These are phyloP conservation scores for Filosporella fistucella DNA, from an alignment of 495 filamentous ascomycete genomes.

Conservation along the genomic window DNA sequence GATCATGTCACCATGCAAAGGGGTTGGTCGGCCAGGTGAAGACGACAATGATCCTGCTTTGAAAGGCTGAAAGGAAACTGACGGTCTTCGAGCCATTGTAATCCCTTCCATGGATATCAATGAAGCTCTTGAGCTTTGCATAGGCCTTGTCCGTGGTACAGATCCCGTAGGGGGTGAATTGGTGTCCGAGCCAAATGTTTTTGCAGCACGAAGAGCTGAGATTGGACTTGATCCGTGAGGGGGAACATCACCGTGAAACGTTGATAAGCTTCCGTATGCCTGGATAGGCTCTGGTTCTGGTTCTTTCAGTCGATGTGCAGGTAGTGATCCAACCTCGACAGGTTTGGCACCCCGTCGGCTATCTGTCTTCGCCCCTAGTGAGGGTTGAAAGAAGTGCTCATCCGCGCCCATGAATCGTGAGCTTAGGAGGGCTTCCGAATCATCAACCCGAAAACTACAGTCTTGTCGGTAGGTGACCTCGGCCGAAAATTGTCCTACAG, in stretches of 20 bases:
- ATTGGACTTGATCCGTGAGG: conserved; percentile 78
- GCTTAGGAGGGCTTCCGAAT: conserved; percentile 84
- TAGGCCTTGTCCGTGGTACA: conserved; percentile 51
- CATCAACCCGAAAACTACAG: conserved; percentile 87
- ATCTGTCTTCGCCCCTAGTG: conserved; percentile 38
- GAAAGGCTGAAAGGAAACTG: conserved; percentile 90
- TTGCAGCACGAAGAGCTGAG: conserved; percentile 71
- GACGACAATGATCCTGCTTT: conserved; percentile 90
- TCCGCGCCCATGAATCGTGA: conserved; percentile 95
- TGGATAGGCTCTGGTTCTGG: conserved; percentile 62
- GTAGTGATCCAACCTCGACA: conserved; percentile 71
- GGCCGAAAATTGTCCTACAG: conserved; percentile 77
- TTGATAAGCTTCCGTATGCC: conserved; percentile 89
- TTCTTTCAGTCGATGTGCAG: conserved; percentile 41
- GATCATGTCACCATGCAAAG: conserved; percentile 26
- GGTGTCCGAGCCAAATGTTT: conserved; percentile 47
- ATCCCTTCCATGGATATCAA: conserved; percentile 46
- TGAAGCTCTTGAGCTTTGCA: conserved; percentile 57
- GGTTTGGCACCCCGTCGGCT: conserved; percentile 32
- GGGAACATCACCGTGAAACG: conserved; percentile 79
- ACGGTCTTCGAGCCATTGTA: conserved; percentile 54
- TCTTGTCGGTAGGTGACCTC: conserved; percentile 79
- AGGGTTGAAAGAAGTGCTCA: conserved; percentile 79
- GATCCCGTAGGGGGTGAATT: conserved; percentile 61
- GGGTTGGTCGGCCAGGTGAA: conserved; percentile 50